Percentiles rank a stretch among this genome's conserved stretches.
Evolutionary conservation across 2,329 filamentous ascomycete genomes (phyloP).

Genomic region (Colletotrichum camelliae): DNA sequence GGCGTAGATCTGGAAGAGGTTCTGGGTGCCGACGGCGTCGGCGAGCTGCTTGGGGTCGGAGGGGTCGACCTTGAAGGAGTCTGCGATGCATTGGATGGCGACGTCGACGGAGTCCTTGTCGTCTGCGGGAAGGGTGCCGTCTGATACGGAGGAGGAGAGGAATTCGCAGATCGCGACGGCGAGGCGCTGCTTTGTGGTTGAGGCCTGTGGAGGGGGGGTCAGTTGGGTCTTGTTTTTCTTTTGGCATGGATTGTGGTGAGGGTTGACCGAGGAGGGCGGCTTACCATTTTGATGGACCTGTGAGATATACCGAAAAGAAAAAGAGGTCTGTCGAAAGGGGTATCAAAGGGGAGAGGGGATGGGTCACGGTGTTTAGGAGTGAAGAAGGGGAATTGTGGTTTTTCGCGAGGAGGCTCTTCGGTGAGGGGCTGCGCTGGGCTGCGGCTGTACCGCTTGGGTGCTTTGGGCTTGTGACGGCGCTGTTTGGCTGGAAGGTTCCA

Average conservation of each 20-base stretch:
- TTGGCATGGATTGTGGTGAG: no score
- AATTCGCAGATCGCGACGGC: slow-evolving; percentile 98
- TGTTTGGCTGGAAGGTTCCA: slow-evolving; percentile 25
- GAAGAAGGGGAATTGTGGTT: background rate
- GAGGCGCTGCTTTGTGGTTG: slow-evolving; percentile 77
- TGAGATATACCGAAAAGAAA: background rate
- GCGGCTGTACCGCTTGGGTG: background rate
- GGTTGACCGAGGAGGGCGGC: background rate
- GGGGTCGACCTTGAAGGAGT: slow-evolving; percentile 95
- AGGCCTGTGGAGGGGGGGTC: slow-evolving; percentile 34
- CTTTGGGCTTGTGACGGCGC: background rate
- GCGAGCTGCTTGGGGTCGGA: slow-evolving; percentile 73
- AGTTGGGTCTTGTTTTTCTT: background rate
- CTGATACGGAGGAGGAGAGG: slow-evolving; percentile 80
- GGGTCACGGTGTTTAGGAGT: background rate
- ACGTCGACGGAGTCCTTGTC: slow-evolving; percentile 95
- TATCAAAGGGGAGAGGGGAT: background rate
- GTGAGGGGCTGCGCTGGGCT: background rate
- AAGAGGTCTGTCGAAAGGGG: background rate
- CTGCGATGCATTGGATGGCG: slow-evolving; percentile 90
- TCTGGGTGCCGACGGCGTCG: slow-evolving; percentile 84
- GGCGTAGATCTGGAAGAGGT: slow-evolving; percentile 87
- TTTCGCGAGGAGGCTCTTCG: background rate
- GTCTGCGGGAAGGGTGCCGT: slow-evolving; percentile 87
- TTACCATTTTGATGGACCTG: slow-evolving; percentile 14